Base-by-base conservation (phyloP, 1,284 basidiomycete genomes). In the Papiliotrema flavescens region DNA sequence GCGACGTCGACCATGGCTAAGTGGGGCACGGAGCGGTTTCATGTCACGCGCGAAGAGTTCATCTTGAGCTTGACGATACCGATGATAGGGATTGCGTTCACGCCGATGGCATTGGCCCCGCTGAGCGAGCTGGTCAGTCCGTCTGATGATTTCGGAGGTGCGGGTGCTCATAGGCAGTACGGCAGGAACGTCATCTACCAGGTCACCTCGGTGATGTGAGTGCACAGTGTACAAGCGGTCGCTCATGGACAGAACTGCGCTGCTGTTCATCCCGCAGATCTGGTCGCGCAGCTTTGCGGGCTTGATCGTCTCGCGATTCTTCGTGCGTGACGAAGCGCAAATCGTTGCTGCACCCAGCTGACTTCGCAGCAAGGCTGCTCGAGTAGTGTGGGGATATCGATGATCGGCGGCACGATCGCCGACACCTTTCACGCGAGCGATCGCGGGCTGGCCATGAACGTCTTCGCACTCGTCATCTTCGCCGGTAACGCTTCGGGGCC, bases 381-480 rank as follows among this genome's bases (percentile, higher is more conserved):
- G 2, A 59, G 56, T 17, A 65, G 61, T 8, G 70, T 71, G 2
- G 70, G 66, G 17, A 73, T 71, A 42, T 62, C 65, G 0, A 68
- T 74, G 57, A 70, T 74, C 8, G 70, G 72, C 5, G 75, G 75
- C 11, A 71, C 71, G 5, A 66, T 78, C 6, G 74, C 74, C 32
- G 76, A 76, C 57, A 54, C 74, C 32, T 77, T 66, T 56, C 65
- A 53, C 23, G 73, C 74, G 47, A 57, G 56, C 14, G 55, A 64
- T 24, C 62, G 79, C 19, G 78, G 78, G 0, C 55, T 65, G 2
- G 70, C 76, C 0, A 79, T 80, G 78, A 71, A 70, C 35, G 55
- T 75, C 6, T 79, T 78, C 56, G 63, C 70, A 9, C 50, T 78
- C 2, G 55, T 69, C 13, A 75, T 79, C 49, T 79, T 76, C 48